Evolutionary conservation across 192 early-diverging fungal genomes (phyloP), one percentile per base, ranked within the genome.

Genomic region (Entophlyctis helioformis): DNA sequence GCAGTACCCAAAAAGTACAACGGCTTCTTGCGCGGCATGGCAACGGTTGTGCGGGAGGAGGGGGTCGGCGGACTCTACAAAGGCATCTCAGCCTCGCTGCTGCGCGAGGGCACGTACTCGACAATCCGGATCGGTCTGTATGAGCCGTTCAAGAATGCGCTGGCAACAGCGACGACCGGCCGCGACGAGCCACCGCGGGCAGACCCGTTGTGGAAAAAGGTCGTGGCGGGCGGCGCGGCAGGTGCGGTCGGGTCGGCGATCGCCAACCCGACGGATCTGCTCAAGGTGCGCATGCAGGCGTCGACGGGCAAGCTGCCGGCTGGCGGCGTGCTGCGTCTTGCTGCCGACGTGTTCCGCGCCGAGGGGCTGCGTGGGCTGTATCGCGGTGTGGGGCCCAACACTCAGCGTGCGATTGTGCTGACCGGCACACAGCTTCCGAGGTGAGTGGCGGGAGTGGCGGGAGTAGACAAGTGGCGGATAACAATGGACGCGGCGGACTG

Each of bases 121-220:
- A 50, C 52, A 1, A 42, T 64, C 15, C 48, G 62, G 13, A 60
- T 64, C 53, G 62, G 56, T n/a, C 36, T 53, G 16, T 64, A 60
- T 36, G 43, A 54, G 9, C 36, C 48, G 11, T 51, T 44, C 39
- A 61, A 55, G 45, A 35, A 28, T 8, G 9, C 34, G 11, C 33
- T 61, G 8, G 9, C 11, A 5, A 10, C 50, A 19, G 37, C n/a
- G n/a, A n/a, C n/a, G n/a, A n/a, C n/a, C n/a, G n/a, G n/a, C n/a
- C n/a, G n/a, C n/a, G n/a, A n/a, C n/a, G n/a, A n/a, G n/a, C n/a
- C n/a, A n/a, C n/a, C n/a, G n/a, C n/a, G n/a, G n/a, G n/a, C n/a
- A n/a, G 53, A 44, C 31, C 36, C 46, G 15, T 26, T 60, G 15
- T 56, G 42, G 39, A 60, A 60, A 29, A 60, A 60, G 32, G 21